A percentile compares a stretch with the other conserved stretches of the same genome.
Conservation (phyloP, 345 rosid species). For the Bruguiera sexangula region DNA sequence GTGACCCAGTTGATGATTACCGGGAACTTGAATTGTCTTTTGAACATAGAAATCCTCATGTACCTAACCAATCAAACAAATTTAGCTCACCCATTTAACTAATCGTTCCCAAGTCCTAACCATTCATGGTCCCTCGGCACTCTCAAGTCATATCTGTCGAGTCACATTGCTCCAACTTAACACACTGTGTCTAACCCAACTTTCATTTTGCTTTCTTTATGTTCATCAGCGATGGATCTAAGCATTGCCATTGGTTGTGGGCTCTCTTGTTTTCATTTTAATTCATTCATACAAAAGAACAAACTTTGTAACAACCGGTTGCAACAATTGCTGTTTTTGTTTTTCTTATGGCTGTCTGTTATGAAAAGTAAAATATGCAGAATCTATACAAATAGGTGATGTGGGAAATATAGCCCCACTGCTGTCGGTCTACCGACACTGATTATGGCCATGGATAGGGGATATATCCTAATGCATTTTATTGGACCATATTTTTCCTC, state of each 20-base stretch:
- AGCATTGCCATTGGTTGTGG: constrained; percentile 16
- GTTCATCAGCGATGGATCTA: neutral
- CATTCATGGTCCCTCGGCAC: too few relatives aligned
- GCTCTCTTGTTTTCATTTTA: constrained; percentile 29
- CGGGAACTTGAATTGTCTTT: neutral
- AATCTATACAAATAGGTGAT: constrained; percentile 6
- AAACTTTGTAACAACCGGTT: constrained; percentile 24
- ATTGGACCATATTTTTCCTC: neutral
- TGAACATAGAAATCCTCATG: constrained; percentile 7
- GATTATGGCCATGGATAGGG: neutral
- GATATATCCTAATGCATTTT: constrained; percentile 11
- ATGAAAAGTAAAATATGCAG: neutral
- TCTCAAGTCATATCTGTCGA: too few relatives aligned
- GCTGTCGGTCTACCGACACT: constrained; percentile 29
- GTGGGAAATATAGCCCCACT: constrained; percentile 30
- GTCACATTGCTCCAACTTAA: too few relatives aligned
- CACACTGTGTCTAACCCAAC: too few relatives aligned
- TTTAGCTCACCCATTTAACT: constrained; percentile 2
- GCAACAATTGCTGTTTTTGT: constrained; percentile 15
- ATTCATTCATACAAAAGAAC: constrained; percentile 8
- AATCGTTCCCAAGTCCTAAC: too few relatives aligned
- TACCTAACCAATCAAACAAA: constrained; percentile 1
- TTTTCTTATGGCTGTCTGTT: neutral
- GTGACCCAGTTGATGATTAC: constrained; percentile 11
- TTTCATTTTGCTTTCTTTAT: too few relatives aligned